Conservation (phyloP, 2,329 filamentous ascomycete genomes). For the Phaeosphaeria sp. region DNA sequence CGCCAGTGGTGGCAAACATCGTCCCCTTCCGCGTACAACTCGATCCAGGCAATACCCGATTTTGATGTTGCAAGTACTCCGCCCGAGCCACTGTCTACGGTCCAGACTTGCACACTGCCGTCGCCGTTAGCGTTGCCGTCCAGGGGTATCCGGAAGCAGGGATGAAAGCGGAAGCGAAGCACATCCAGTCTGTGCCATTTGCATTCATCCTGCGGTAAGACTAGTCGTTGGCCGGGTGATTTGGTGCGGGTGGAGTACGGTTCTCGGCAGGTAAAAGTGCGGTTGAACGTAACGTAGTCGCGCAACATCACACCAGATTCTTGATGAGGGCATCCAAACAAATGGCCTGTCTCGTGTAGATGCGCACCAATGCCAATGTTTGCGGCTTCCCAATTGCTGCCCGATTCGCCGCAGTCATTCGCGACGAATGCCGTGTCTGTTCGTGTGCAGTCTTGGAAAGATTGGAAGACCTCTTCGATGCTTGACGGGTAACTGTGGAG, state of each 20-base stretch:
- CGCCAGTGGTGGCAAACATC: constrained; percentile 81
- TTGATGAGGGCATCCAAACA: constrained; percentile 89
- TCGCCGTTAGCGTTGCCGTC: constrained; percentile 71
- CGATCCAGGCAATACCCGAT: constrained; percentile 83
- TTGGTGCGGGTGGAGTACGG: constrained; percentile 88
- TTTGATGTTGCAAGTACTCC: constrained; percentile 81
- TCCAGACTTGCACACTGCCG: constrained; percentile 83
- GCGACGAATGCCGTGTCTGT: constrained; percentile 82
- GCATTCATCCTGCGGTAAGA: constrained; percentile 81
- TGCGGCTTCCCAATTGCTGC: constrained; percentile 94
- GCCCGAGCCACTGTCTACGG: constrained; percentile 77
- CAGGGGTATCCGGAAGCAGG: constrained; percentile 83
- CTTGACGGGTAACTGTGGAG: constrained; percentile 89
- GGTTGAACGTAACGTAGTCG: constrained; percentile 84
- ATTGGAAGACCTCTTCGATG: constrained; percentile 87
- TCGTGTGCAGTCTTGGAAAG: constrained; percentile 88
- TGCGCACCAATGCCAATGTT: constrained; percentile 94
- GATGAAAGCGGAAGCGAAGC: constrained; percentile 87
- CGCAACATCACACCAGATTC: constrained; percentile 90
- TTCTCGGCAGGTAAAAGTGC: constrained; percentile 81
- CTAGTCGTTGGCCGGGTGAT: constrained; percentile 75
- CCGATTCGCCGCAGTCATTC: constrained; percentile 85
- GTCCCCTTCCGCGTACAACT: constrained; percentile 82
- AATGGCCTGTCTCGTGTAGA: constrained; percentile 86
- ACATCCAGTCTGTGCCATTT: constrained; percentile 89